phyloP scores from a whole-genome alignment of 208 protist genomes.

The Crithidia fasciculata region DNA sequence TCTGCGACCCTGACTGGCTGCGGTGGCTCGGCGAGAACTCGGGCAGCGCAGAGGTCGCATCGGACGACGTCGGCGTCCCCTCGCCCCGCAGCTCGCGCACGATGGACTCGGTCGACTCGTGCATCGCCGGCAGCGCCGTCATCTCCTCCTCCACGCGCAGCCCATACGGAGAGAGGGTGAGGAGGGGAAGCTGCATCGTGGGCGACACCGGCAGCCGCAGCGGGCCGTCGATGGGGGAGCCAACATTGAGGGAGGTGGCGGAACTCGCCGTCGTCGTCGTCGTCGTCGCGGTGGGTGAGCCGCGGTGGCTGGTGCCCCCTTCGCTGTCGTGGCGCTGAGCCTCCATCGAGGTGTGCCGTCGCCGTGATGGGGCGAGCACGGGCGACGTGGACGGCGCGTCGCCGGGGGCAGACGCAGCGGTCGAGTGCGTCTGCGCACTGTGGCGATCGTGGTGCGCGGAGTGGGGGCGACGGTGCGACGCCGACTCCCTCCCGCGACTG shows the following conservation, averaged over 20 bases:
- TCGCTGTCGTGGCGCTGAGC: neutral
- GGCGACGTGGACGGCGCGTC: too few relatives aligned
- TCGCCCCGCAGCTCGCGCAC: conserved; percentile 1
- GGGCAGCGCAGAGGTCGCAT: conserved; percentile 1
- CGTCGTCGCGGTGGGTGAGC: neutral
- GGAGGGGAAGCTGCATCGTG: neutral
- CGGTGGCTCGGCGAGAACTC: neutral
- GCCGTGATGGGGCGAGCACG: too few relatives aligned
- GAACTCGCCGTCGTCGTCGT: conserved; percentile 2
- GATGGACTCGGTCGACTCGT: conserved; percentile 21
- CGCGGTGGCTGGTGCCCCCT: neutral
- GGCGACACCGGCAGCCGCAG: neutral
- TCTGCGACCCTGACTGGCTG: conserved; percentile 13
- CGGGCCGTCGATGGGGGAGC: neutral
- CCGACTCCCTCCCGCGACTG: neutral
- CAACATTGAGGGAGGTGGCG: neutral
- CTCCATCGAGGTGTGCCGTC: neutral
- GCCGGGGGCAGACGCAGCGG: too few relatives aligned
- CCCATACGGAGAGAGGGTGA: conserved; percentile 9
- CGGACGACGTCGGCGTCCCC: conserved; percentile 10
- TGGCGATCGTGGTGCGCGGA: too few relatives aligned
- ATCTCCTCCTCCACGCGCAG: neutral
- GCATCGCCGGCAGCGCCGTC: conserved; percentile 2
- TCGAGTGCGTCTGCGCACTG: too few relatives aligned
- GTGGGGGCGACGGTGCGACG: neutral